Evolutionary conservation across 176 grass and related monocot species (phyloP).

Genomic region (Elymus sibiricus): DNA sequence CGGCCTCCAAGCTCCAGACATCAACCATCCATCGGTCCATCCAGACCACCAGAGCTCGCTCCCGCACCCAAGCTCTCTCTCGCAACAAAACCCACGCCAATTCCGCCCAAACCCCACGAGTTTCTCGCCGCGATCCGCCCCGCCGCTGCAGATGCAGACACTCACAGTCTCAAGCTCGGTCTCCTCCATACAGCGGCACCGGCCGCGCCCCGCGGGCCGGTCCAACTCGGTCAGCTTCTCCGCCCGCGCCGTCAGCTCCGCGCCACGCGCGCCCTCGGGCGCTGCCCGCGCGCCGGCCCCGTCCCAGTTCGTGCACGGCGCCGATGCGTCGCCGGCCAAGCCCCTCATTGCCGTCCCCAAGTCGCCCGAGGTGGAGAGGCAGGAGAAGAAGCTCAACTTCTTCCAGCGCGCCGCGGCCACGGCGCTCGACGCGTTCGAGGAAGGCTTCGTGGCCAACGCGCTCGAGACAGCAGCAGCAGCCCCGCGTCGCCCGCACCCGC

Average conservation of each 20-base stretch:
- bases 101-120: neutral
- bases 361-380: neutral
- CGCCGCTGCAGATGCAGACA: slow-evolving; percentile 30
- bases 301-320: neutral
- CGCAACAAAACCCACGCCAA: neutral
- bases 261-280: neutral
- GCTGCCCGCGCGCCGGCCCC: neutral
- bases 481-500: too few relatives aligned
- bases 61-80: neutral
- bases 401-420: slow-evolving; percentile 58
- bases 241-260: slow-evolving; percentile 27
- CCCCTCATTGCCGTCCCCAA: slow-evolving; percentile 32
- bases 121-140: neutral
- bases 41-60: neutral
- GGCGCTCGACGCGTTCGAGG: slow-evolving; percentile 67
- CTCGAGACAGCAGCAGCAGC: too few relatives aligned
- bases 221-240: slow-evolving; percentile 24
- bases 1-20: neutral
- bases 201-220: neutral
- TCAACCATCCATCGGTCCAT: neutral
- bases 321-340: neutral
- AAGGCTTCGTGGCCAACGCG: slow-evolving; percentile 50
- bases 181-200: slow-evolving; percentile 39
- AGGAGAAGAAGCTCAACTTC: slow-evolving; percentile 24
- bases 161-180: slow-evolving; percentile 25